A percentile compares a stretch with the other conserved stretches of the same genome.
Evolutionary conservation across 1,284 basidiomycete species (phyloP).

Genomic region (Athelia sp.): DNA sequence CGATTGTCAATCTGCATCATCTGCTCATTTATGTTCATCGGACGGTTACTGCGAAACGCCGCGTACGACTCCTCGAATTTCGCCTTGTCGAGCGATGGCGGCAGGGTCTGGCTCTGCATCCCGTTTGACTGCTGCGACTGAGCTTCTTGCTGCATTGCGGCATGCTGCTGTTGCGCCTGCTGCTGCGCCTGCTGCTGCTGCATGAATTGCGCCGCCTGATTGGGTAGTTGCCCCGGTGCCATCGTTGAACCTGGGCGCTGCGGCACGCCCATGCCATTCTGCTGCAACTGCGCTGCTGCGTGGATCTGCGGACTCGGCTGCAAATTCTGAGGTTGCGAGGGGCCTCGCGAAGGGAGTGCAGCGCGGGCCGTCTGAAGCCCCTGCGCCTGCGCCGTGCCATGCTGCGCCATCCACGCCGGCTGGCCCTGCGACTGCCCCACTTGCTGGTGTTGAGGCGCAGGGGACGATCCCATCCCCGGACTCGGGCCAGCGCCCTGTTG

Average conservation of each 20-base stretch:
- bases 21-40: slow-evolving; percentile 32
- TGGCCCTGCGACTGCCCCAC: slow-evolving; percentile 11
- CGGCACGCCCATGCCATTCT: slow-evolving; percentile 22
- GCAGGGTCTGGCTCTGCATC: slow-evolving; percentile 1
- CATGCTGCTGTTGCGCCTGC: no score
- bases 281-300: slow-evolving; percentile 15
- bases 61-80: slow-evolving; percentile 46
- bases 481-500: no score
- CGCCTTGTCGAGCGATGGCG: slow-evolving; percentile 38
- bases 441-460: slow-evolving; percentile 17
- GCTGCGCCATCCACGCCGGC: slow-evolving; percentile 11
- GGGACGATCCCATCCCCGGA: slow-evolving; percentile 10
- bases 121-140: slow-evolving; percentile 1
- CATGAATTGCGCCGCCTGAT: no score
- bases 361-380: slow-evolving; percentile 2
- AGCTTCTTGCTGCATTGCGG: slow-evolving; percentile 1
- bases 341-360: background rate
- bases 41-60: slow-evolving; percentile 38
- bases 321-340: background rate
- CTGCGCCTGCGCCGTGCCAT: slow-evolving; percentile 3
- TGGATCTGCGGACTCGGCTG: slow-evolving; percentile 13
- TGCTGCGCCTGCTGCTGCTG: background rate
- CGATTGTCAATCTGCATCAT: no score
- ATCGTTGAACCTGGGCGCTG: slow-evolving; percentile 19
- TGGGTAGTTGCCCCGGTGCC: slow-evolving; percentile 16